Conservation (phyloP, 257 asterid genomes). For the Plantago major region DNA sequence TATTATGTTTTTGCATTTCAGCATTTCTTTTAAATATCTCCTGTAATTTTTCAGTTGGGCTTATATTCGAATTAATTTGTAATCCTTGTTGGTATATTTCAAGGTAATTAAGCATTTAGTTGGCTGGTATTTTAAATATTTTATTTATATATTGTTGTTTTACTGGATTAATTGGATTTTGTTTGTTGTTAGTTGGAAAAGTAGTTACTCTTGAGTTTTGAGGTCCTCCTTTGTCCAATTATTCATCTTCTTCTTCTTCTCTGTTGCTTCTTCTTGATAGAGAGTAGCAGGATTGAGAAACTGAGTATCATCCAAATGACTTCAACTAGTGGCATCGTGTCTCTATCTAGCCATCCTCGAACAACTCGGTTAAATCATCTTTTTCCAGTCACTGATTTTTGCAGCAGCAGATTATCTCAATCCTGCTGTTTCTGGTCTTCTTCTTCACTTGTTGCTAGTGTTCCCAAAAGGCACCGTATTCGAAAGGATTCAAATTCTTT, state of each 20-base stretch:
- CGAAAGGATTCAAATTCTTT: constrained; percentile 17
- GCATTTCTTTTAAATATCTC: no score
- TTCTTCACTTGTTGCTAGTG: constrained; percentile 17
- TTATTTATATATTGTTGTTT: not conserved
- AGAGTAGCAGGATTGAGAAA: no score
- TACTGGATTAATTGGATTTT: not conserved
- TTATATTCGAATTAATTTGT: no score
- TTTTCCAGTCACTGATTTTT: not conserved
- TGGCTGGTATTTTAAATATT: no score
- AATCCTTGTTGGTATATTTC: no score
- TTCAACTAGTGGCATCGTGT: constrained; percentile 21
- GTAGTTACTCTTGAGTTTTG: constrained; percentile 15
- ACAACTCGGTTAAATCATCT: constrained; percentile 9
- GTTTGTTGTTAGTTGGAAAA: not conserved
- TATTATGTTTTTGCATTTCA: no score
- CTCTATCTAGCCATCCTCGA: constrained; percentile 46
- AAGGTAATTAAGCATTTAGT: no score
- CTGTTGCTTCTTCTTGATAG: not conserved
- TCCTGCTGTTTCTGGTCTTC: constrained; percentile 26
- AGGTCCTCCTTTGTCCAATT: constrained; percentile 32
- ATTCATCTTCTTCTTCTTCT: not conserved
- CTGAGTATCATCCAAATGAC: constrained; percentile 32
- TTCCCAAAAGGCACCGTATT: constrained; percentile 19
- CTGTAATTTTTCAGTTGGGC: no score
- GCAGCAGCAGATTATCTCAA: constrained; percentile 19